Conservation (phyloP, 305 asterid species). For the Euphrasia arctica region DNA sequence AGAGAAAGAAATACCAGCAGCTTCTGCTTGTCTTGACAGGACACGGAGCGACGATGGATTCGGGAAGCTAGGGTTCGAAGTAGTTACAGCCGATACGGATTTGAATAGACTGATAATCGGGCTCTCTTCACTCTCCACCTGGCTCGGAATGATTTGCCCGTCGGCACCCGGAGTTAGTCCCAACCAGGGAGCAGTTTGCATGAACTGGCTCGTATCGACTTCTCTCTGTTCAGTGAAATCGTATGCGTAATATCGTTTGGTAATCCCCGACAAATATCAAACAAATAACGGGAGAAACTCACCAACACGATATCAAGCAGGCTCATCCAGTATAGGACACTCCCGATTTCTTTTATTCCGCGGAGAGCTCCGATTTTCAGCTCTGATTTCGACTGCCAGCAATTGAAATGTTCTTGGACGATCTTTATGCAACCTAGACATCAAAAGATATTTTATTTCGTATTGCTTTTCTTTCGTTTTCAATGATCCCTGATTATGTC, state of each 20-base stretch:
- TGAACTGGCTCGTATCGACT: conserved; percentile 84
- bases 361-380: conserved; percentile 79
- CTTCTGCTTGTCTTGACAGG: conserved; percentile 95
- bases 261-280: not conserved
- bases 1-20: conserved; percentile 72
- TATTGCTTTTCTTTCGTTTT: conserved; percentile 3
- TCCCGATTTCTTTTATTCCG: conserved; percentile 92
- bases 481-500: conserved; percentile 19
- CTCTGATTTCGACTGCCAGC: conserved; percentile 92
- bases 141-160: conserved; percentile 77
- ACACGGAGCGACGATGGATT: conserved; percentile 67
- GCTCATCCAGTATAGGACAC: conserved; percentile 94
- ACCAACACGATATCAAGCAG: conserved; percentile 95
- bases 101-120: conserved; percentile 83
- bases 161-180: conserved; percentile 91
- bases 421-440: conserved; percentile 76
- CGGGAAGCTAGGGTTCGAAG: conserved; percentile 57
- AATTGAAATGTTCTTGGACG: conserved; percentile 72
- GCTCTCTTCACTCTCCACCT: conserved; percentile 69
- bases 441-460: not conserved
- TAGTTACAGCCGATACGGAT: conserved; percentile 65
- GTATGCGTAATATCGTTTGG: not conserved
- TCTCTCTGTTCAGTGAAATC: conserved; percentile 62
- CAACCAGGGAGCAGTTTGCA: conserved; percentile 99
- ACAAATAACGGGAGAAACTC: conserved; percentile 29